Base-by-base conservation (phyloP, 257 asterid species). In the Agastache rugosa region DNA sequence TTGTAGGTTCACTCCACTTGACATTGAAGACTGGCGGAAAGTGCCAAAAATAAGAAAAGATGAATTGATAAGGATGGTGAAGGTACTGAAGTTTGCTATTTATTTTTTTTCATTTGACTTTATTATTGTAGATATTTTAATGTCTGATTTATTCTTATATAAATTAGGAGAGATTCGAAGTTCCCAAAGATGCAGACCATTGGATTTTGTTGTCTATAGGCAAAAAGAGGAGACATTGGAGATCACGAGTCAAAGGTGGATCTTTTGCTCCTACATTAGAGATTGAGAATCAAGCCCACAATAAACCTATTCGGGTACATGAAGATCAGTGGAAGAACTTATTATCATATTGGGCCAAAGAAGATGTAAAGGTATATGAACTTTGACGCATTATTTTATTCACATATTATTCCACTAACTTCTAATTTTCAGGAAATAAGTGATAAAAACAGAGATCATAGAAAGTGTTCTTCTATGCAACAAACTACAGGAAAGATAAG, bases 251-350 rank as follows among this genome's bases (percentile, higher is more conserved):
- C 19, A 64, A 64, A 64, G 1, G 11, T 19, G 35, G 29, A 64
- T 64, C 35, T 4, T 64, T 64, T 19, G 6, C 11, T 19, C 53
- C 55, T 19, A 19, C 54, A 5, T 6, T 42, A 8, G 39, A 48
- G 2, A 12, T 19, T 64, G 37, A 20, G 71, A 42, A 22, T 42
- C 39, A 64, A 64, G 22, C 3, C 5, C 19, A 42, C 5, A 22
- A 12, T 5, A 64, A 37, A 12, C 71, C 37, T 11, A 22, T 19
- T 41, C 55, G 39, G 0, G 71, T 64, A 64, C 16, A 64, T 1
- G 71, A 64, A 64, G 71, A 64, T 63, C 68, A 63, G 3, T 63
- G 68, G 50, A 63, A 63, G 29, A 63, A 34, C 17, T 17, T 63
- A 9, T n/a, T 34, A 11, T 22, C 68, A 34, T 34, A 62, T 62